Percentiles rank a stretch among this genome's conserved stretches.
Evolutionary conservation across 331 rosid genomes (phyloP).

Genomic region (Erythrophleum ivorense): DNA sequence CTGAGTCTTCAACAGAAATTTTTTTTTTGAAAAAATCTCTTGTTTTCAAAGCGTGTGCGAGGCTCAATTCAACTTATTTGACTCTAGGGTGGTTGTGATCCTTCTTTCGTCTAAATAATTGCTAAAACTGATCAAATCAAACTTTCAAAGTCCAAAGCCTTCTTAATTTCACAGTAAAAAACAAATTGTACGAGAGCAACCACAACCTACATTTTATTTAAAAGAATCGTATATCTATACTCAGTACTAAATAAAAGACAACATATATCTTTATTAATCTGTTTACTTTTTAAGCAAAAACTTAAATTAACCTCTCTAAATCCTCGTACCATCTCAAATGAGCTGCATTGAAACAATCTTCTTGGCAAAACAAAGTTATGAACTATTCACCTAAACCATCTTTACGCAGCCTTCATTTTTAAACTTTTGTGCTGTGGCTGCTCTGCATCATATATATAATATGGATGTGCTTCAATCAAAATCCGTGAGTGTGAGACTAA

Average conservation of each 20-base stretch:
- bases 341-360: not conserved
- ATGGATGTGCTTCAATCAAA: slow-evolving; percentile 26
- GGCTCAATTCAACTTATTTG: not conserved
- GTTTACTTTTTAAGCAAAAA: too few relatives aligned
- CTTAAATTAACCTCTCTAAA: too few relatives aligned
- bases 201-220: too few relatives aligned
- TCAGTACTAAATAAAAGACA: not conserved
- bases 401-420: not conserved
- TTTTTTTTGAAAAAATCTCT: not conserved
- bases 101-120: not conserved
- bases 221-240: not conserved
- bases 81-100: not conserved
- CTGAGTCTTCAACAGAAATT: too few relatives aligned
- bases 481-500: slow-evolving; percentile 24
- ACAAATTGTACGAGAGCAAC: not conserved
- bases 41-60: not conserved
- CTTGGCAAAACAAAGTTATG: not conserved
- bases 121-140: not conserved
- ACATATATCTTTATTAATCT: too few relatives aligned
- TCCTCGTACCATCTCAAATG: not conserved
- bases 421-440: not conserved
- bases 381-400: too few relatives aligned
- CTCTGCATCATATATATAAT: slow-evolving; percentile 3
- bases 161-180: not conserved
- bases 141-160: not conserved